Percentiles rank a stretch among this genome's conserved stretches.
These are phyloP conservation scores for Pseudonitzschia pungens DNA, from an alignment of 108 stramenopile genomes.

Conservation along the genomic window DNA sequence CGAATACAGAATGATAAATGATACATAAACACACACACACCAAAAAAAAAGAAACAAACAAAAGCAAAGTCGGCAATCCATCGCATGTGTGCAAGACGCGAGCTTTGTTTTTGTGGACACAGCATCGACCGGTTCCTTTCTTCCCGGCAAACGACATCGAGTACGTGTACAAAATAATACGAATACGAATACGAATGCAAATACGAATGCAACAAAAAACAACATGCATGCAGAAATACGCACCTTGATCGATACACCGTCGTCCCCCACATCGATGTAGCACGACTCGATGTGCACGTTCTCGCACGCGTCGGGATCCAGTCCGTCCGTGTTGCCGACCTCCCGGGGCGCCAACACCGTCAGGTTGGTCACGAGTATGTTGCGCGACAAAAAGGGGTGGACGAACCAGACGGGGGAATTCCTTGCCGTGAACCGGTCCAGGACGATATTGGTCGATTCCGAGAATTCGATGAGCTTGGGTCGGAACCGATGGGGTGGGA, in stretches of 20 bases:
- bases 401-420: constrained; percentile 15
- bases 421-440: constrained; percentile 10
- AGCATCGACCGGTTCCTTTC: not conserved
- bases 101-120: too few species aligned
- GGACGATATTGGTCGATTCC: not conserved
- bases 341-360: constrained; percentile 14
- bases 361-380: constrained; percentile 6
- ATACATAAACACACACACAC: too few species aligned
- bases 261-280: constrained; percentile 19
- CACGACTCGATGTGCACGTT: constrained; percentile 9
- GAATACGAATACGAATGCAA: too few species aligned
- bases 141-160: too few species aligned
- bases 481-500: not conserved
- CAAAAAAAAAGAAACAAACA: too few species aligned
- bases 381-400: constrained; percentile 1
- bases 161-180: too few species aligned
- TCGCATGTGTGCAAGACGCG: too few species aligned
- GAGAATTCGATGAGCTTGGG: constrained; percentile 21
- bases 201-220: too few species aligned
- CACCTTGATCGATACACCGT: constrained; percentile 18
- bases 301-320: constrained; percentile 14
- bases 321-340: constrained; percentile 17
- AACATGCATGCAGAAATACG: too few species aligned
- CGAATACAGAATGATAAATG: too few species aligned
- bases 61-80: too few species aligned